phyloP scores from a whole-genome alignment of 2,329 filamentous ascomycete genomes.

The Eurotiales sp. region DNA sequence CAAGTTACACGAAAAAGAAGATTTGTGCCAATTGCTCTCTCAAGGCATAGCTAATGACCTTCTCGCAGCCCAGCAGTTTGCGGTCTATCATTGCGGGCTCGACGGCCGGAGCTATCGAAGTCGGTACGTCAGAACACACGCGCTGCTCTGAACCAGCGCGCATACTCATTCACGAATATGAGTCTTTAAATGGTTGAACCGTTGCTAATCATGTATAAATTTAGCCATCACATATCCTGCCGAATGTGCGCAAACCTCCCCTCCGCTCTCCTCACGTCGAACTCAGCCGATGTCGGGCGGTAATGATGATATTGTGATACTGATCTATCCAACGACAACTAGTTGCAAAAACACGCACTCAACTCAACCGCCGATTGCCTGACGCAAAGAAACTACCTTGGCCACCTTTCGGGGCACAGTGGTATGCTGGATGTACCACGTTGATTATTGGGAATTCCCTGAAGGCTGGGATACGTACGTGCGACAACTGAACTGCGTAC shows the following conservation, averaged over 20 bases:
- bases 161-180: too few relatives aligned
- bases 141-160: neutral
- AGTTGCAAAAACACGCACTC: constrained; percentile 93
- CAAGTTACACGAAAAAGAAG: constrained; percentile 15
- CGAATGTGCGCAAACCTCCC: constrained; percentile 63
- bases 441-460: constrained; percentile 94
- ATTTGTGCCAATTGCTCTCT: constrained; percentile 34
- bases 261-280: neutral
- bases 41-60: neutral
- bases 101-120: constrained; percentile 91
- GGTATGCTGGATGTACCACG: constrained; percentile 98
- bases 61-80: constrained; percentile 66
- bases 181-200: neutral
- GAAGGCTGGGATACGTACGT: constrained; percentile 89
- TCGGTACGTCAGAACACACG: constrained; percentile 54
- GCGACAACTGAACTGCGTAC: too few relatives aligned
- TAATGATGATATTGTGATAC: neutral
- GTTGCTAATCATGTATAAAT: neutral
- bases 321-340: constrained; percentile 16
- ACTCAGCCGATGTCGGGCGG: too few relatives aligned
- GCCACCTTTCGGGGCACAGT: constrained; percentile 88
- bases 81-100: constrained; percentile 90
- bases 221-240: constrained; percentile 89
- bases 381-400: constrained; percentile 85
- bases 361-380: constrained; percentile 81